Evolutionary conservation across 2,329 filamentous ascomycete genomes (phyloP), one percentile per base, ranked within the genome.

Genomic region (Lasiodiplodia gonubiensis): DNA sequence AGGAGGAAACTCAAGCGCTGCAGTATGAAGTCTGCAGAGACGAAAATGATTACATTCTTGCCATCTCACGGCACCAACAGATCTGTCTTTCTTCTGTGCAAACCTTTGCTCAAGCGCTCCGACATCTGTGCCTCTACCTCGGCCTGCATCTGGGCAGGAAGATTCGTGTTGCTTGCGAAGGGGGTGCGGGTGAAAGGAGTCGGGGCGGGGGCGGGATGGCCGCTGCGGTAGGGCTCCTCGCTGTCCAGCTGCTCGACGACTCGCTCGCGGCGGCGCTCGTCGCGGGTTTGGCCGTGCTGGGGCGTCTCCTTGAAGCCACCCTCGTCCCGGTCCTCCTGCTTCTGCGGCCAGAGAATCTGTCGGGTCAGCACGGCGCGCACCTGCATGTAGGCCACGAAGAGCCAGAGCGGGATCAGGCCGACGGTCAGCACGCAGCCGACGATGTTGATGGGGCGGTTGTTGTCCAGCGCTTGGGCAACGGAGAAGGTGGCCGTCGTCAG

Each of bases 311-410:
- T 77, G 78, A 87, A 89, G 0, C 87, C 86, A 52, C 87, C 87
- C 71, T 89, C 87, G 33, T 86, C 84, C 63, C 85, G 81, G 76
- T 89, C 87, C 72, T 89, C 86, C 37, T 90, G 89, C 74, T 89
- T 91, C 75, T 88, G 86, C 5, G 92, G 91, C 91, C 90, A 94
- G 1, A 94, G 78, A n/a, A 95, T 85, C 74, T 93, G 86, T 70
- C 83, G 88, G 30, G 83, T 80, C 67, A 86, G 77, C 12, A 94
- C 83, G n/a, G 90, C 89, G 30, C 86, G 81, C 42, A 93, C 73
- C 90, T 94, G 94, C 79, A 87, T 88, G 3, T 74, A 80, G 67
- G 92, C 89, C 7, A 95, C 89, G 55, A 88, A 82, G 1, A 88
- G 72, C 88, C 92, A 95, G 42, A 89, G 86, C 12, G 89, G 57